Evolutionary conservation across 2,329 filamentous ascomycete species (phyloP).

Genomic region (Alternaria consortialis): DNA sequence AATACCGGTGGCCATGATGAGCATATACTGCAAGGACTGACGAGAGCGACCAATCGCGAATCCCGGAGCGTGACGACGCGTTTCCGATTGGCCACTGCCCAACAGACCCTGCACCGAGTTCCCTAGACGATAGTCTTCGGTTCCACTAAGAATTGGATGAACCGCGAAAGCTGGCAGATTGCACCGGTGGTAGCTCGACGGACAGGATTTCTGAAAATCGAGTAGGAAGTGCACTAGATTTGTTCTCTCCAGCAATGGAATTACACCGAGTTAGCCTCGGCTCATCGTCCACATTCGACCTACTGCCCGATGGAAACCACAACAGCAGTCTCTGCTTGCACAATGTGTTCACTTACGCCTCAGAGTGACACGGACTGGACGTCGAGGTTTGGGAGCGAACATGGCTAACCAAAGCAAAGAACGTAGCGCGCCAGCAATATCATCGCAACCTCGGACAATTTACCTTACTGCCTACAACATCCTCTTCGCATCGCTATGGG

Average conservation of each 20-base stretch:
- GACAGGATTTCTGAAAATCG: background rate
- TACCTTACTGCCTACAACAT: conserved; percentile 38
- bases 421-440: background rate
- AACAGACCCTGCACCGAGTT: background rate
- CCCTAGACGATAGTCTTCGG: background rate
- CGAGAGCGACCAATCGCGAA: background rate
- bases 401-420: background rate
- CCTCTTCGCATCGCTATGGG: conserved; percentile 32
- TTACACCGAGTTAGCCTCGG: conserved; percentile 14
- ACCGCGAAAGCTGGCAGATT: background rate
- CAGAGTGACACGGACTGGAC: background rate
- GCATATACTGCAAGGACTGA: no score
- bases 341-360: background rate
- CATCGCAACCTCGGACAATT: conserved; percentile 10
- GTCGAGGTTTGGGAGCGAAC: background rate
- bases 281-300: conserved; percentile 12
- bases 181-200: background rate
- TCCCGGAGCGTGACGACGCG: background rate
- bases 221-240: background rate
- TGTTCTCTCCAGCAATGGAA: background rate
- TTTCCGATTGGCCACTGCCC: background rate
- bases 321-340: conserved; percentile 8
- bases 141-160: background rate
- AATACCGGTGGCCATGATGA: no score
- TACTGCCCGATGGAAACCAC: conserved; percentile 5